Evolutionary conservation across 148 eudicot genomes (phyloP).

Genomic region (Camellia lanceoleosa): DNA sequence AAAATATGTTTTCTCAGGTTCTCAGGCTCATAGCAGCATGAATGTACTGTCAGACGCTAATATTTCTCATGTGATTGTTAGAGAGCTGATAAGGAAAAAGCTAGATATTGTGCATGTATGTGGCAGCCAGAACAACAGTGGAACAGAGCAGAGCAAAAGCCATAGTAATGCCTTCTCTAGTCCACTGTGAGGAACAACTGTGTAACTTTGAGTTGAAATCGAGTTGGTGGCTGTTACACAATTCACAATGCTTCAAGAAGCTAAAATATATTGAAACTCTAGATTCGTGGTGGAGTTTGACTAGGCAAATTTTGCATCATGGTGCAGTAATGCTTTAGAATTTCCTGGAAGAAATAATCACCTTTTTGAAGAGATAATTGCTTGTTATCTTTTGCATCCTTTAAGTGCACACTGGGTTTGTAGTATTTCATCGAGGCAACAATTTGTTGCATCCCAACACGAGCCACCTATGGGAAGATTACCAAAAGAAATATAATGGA

Average conservation of each 20-base stretch:
- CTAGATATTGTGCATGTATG: background rate
- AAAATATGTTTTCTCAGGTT: background rate
- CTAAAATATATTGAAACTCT: too few species aligned
- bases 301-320: background rate
- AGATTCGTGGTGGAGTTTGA: background rate
- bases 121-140: background rate
- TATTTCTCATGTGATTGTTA: background rate
- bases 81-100: background rate
- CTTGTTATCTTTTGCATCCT: background rate
- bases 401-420: background rate
- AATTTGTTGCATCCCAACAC: background rate
- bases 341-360: background rate
- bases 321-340: background rate
- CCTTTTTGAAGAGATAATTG: background rate
- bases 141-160: background rate
- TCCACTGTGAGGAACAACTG: background rate
- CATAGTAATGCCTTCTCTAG: background rate
- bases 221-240: background rate
- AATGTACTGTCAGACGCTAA: background rate
- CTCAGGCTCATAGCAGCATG: background rate
- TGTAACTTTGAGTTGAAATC: constrained; percentile 3
- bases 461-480: background rate
- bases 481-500: background rate
- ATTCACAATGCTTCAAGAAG: too few species aligned
- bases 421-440: background rate